These are phyloP conservation scores for Microdochium bolleyi DNA, from an alignment of 2,329 filamentous ascomycete genomes.

Conservation along the genomic window DNA sequence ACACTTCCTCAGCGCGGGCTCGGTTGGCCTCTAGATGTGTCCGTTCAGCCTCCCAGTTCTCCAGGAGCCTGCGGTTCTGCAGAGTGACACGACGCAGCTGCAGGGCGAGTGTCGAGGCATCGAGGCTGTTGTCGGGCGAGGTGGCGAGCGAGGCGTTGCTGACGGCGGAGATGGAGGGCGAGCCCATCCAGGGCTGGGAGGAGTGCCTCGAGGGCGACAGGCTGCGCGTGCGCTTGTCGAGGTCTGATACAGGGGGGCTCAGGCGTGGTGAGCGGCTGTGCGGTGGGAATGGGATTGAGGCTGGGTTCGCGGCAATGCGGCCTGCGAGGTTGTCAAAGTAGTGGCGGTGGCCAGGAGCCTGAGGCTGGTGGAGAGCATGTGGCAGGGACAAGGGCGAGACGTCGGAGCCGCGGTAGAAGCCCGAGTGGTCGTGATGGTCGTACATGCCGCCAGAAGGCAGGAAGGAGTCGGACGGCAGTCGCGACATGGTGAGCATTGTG, in stretches of 20 bases:
- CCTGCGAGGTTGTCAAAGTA: constrained; percentile 26
- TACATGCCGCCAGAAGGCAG: constrained; percentile 27
- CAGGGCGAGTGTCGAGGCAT: constrained; percentile 5
- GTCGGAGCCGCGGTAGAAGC: constrained; percentile 6
- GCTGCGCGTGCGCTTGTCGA: constrained; percentile 18
- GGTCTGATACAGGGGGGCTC: constrained; percentile 10
- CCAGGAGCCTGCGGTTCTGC: constrained; percentile 22
- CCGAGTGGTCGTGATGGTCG: constrained; percentile 23
- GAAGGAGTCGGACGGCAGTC: constrained; percentile 32
- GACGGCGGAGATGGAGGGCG: constrained; percentile 7
- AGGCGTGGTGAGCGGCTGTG: constrained; percentile 14
- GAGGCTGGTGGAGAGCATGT: constrained; percentile 20
- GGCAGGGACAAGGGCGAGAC: constrained; percentile 32
- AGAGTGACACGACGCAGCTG: constrained; percentile 11
- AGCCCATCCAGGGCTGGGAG: constrained; percentile 13
- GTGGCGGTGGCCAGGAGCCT: constrained; percentile 22
- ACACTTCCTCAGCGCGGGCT: constrained; percentile 45
- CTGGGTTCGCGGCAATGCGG: constrained; percentile 12
- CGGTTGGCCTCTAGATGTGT: constrained; percentile 45
- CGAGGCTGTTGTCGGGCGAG: constrained; percentile 9
- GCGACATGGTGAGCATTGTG: constrained; percentile 30
- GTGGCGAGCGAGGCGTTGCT: constrained; percentile 7
- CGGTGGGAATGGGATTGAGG: constrained; percentile 11
- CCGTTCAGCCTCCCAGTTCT: constrained; percentile 46
- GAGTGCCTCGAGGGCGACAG: constrained; percentile 19